phyloP scores from a whole-genome alignment of 2,329 filamentous ascomycete genomes.

The Trichoderma sp. region DNA sequence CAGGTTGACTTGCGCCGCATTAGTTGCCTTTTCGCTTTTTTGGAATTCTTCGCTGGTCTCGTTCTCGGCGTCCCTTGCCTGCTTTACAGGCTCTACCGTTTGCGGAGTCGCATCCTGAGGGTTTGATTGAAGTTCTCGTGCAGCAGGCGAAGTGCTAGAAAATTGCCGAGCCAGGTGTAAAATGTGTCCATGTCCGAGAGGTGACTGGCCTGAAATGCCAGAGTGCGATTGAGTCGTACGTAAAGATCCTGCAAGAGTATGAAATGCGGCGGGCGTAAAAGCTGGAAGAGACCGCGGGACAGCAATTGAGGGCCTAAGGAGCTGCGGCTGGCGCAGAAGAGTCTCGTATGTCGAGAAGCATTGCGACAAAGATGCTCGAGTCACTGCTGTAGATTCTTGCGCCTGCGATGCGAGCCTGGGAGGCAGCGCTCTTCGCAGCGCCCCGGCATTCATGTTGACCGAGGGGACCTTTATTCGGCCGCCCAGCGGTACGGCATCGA shows the following conservation, averaged over 20 bases:
- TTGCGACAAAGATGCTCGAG: slow-evolving; percentile 34
- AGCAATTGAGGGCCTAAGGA: slow-evolving; percentile 2
- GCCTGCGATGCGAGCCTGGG: slow-evolving; percentile 46
- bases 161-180: slow-evolving; percentile 38
- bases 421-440: slow-evolving; percentile 55
- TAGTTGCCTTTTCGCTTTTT: slow-evolving; percentile 80
- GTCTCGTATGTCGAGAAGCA: slow-evolving; percentile 4
- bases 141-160: slow-evolving; percentile 35
- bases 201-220: neutral
- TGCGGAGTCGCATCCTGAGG: slow-evolving; percentile 45
- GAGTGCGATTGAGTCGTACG: neutral
- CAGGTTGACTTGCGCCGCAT: slow-evolving; percentile 87
- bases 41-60: slow-evolving; percentile 53
- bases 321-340: neutral
- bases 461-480: slow-evolving; percentile 34
- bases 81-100: neutral
- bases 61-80: slow-evolving; percentile 33
- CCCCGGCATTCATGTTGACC: slow-evolving; percentile 52
- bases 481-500: slow-evolving; percentile 40
- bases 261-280: slow-evolving; percentile 22
- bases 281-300: neutral
- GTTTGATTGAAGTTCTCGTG: slow-evolving; percentile 37
- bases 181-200: slow-evolving; percentile 27
- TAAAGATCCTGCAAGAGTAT: slow-evolving; percentile 5
- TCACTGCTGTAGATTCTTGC: slow-evolving; percentile 33